Percentiles rank a stretch among this genome's conserved stretches.
These are phyloP conservation scores for Tetraselmis striata DNA, from an alignment of 139 green algal species.

Conservation along the genomic window DNA sequence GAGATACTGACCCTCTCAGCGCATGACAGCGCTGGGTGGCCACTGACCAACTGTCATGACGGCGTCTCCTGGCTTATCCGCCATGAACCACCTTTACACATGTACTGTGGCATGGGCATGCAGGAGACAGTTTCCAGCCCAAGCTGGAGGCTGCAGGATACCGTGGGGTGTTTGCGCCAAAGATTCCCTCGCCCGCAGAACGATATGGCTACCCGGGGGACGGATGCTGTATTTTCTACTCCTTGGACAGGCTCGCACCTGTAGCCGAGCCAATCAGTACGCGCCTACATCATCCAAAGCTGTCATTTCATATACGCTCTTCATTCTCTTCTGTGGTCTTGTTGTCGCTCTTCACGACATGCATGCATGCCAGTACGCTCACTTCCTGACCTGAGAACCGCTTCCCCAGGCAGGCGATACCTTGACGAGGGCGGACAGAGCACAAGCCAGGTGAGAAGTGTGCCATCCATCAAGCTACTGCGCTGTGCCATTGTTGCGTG, in stretches of 20 bases:
- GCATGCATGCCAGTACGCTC: constrained; percentile 2
- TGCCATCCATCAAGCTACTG: background rate
- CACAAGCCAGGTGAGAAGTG: background rate
- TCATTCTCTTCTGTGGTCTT: no score
- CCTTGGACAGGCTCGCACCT: background rate
- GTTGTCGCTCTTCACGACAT: no score
- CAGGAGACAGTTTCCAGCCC: constrained; percentile 18
- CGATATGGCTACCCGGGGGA: constrained; percentile 37
- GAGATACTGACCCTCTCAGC: no score
- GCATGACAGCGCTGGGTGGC: background rate
- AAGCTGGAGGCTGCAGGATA: constrained; percentile 25
- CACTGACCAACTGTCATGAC: background rate
- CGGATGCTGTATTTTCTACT: constrained; percentile 42
- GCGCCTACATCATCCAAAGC: background rate
- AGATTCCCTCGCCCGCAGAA: constrained; percentile 31
- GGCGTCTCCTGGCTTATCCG: background rate
- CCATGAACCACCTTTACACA: background rate
- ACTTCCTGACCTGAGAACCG: background rate
- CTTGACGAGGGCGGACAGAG: constrained; percentile 9
- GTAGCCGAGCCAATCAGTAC: background rate
- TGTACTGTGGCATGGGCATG: background rate
- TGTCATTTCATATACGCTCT: no score
- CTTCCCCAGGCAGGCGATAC: constrained; percentile 22
- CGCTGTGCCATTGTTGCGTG: no score
- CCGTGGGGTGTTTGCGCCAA: constrained; percentile 25